phyloP scores from a whole-genome alignment of 1,284 basidiomycete genomes.

The Malassezia sp. region DNA sequence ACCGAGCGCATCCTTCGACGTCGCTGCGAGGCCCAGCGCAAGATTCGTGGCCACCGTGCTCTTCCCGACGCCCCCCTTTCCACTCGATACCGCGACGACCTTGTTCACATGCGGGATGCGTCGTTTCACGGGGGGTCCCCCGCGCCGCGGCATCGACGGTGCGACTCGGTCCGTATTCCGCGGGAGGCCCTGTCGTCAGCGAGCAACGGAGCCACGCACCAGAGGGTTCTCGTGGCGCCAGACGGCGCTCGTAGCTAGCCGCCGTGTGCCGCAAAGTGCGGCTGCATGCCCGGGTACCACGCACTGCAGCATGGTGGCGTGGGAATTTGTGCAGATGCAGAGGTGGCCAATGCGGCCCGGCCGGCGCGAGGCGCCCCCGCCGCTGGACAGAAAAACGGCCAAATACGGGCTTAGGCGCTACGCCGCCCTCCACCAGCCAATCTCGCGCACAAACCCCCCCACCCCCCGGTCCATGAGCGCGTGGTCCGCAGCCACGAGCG shows the following conservation, averaged over 20 bases:
- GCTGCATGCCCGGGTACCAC: background rate
- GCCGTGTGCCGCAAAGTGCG: background rate
- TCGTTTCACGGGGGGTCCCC: conserved; percentile 50
- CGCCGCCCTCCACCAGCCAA: too few relatives aligned
- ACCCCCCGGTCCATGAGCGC: too few relatives aligned
- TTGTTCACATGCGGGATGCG: conserved; percentile 51
- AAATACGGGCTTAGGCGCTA: too few relatives aligned
- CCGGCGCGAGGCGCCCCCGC: too few relatives aligned
- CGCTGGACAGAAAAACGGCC: too few relatives aligned
- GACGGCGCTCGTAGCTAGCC: background rate
- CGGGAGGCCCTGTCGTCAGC: conserved; percentile 23
- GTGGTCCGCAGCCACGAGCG: too few relatives aligned
- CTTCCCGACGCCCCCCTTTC: conserved; percentile 95
- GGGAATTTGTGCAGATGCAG: too few relatives aligned
- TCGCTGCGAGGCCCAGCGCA: conserved; percentile 56
- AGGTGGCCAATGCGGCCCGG: too few relatives aligned
- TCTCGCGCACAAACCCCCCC: too few relatives aligned
- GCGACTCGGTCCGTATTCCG: conserved; percentile 31
- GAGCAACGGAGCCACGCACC: conserved; percentile 4
- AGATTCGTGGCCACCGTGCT: conserved; percentile 80
- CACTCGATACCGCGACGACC: conserved; percentile 77
- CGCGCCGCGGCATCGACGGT: conserved; percentile 34
- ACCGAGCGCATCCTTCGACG: conserved; percentile 1
- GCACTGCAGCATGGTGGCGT: too few relatives aligned
- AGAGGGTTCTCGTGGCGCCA: conserved; percentile 35